Percentiles rank a stretch among this genome's conserved stretches.
Evolutionary conservation across 371 early-diverging fungal species (phyloP).

Genomic region (Zopfochytrium polystomum): DNA sequence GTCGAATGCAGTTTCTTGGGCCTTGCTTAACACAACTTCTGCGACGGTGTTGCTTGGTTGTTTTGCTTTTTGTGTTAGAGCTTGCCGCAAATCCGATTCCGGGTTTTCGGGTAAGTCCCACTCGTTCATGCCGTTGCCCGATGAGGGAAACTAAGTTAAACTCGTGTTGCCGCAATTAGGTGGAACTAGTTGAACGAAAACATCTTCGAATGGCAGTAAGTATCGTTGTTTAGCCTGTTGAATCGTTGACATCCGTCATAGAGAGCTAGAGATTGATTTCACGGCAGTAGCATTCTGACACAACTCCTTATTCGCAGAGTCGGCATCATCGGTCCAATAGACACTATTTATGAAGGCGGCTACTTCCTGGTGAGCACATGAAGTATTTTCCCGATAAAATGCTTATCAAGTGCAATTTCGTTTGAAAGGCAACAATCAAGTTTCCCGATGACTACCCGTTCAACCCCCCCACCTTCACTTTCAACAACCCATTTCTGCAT

Average conservation of each 20-base stretch:
- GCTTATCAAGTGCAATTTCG: not conserved
- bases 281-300: too few relatives aligned
- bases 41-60: not conserved
- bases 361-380: slow-evolving; percentile 44
- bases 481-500: slow-evolving; percentile 61
- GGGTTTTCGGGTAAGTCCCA: slow-evolving; percentile 39
- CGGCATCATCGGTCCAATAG: slow-evolving; percentile 52
- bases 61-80: slow-evolving; percentile 22
- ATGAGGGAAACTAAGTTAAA: slow-evolving; percentile 23
- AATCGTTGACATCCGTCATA: too few relatives aligned
- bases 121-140: not conserved
- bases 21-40: not conserved
- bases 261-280: too few relatives aligned
- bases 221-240: too few relatives aligned
- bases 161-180: too few relatives aligned
- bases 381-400: too few relatives aligned
- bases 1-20: too few relatives aligned
- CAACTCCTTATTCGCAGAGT: too few relatives aligned
- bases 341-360: slow-evolving; percentile 51
- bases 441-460: slow-evolving; percentile 66
- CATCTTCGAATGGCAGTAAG: slow-evolving; percentile 53
- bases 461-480: slow-evolving; percentile 59
- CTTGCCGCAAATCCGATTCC: slow-evolving; percentile 43
- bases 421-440: slow-evolving; percentile 48
- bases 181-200: slow-evolving; percentile 53